Evolutionary conservation across 768 basidiomycete genomes (phyloP).

Genomic region (Pulveroboletus ravenelii): DNA sequence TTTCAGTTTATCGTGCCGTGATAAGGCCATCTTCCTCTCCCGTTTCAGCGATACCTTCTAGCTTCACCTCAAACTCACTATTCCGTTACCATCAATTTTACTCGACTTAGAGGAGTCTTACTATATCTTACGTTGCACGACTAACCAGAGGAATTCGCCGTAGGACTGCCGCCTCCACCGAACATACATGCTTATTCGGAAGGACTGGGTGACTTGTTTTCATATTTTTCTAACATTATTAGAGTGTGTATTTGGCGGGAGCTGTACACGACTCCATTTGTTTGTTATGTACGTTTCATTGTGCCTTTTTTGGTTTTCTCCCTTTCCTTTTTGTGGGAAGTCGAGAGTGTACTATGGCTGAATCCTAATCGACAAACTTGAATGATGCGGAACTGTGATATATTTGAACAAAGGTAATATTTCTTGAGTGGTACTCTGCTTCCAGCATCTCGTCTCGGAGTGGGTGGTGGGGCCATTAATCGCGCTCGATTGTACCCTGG

Average conservation of each 20-base stretch:
- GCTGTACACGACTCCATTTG: conserved; percentile 9
- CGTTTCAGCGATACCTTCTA: conserved; percentile 22
- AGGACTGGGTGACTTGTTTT: conserved; percentile 18
- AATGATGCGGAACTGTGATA: not conserved
- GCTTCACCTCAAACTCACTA: not conserved
- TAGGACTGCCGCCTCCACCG: conserved; percentile 15
- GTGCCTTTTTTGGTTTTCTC: not conserved
- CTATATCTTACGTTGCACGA: conserved; percentile 22
- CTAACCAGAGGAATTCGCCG: conserved; percentile 22
- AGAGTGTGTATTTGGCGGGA: conserved; percentile 8
- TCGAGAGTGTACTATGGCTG: not conserved
- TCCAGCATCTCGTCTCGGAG: too few relatives aligned
- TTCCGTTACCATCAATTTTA: conserved; percentile 5
- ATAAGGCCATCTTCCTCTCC: not conserved
- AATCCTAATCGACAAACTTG: not conserved
- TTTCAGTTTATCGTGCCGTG: conserved; percentile 3
- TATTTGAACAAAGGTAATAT: not conserved
- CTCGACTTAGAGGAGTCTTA: conserved; percentile 11
- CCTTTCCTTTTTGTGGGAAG: not conserved
- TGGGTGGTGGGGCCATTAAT: too few relatives aligned
- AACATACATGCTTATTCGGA: conserved; percentile 12
- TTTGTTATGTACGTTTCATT: conserved; percentile 13
- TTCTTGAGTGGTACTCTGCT: not conserved
- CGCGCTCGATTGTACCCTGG: too few relatives aligned
- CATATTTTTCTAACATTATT: conserved; percentile 24